These are phyloP conservation scores for Nannizziopsis arthrosporioides DNA, from an alignment of 2,329 filamentous ascomycete genomes.

Conservation along the genomic window DNA sequence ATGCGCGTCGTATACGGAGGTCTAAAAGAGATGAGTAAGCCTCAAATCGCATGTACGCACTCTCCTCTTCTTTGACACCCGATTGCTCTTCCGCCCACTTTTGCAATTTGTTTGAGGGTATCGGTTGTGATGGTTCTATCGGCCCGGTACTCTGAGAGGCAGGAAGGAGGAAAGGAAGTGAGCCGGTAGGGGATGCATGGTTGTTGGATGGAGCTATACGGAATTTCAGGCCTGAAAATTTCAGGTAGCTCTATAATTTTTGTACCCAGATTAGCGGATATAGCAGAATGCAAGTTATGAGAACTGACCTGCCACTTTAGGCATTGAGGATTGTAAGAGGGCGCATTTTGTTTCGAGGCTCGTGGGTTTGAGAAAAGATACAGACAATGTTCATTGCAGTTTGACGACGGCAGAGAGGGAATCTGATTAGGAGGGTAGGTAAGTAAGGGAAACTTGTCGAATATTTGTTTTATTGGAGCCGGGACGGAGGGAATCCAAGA, in stretches of 20 bases:
- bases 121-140: slow-evolving; percentile 33
- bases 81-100: slow-evolving; percentile 52
- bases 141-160: slow-evolving; percentile 21
- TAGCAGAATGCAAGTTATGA: not conserved
- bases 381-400: slow-evolving; percentile 45
- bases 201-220: slow-evolving; percentile 64
- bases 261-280: not conserved
- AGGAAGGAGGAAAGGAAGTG: slow-evolving; percentile 77
- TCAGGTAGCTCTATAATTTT: slow-evolving; percentile 59
- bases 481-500: slow-evolving; percentile 42
- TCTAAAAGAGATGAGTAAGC: slow-evolving; percentile 64
- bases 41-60: slow-evolving; percentile 43
- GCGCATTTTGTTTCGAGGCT: slow-evolving; percentile 49
- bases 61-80: slow-evolving; percentile 37
- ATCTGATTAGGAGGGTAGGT: slow-evolving; percentile 65
- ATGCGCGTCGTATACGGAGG: slow-evolving; percentile 67
- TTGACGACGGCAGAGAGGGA: slow-evolving; percentile 48
- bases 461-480: slow-evolving; percentile 64
- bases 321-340: slow-evolving; percentile 85
- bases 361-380: slow-evolving; percentile 63
- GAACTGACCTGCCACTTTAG: slow-evolving; percentile 81
- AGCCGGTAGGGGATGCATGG: slow-evolving; percentile 79
- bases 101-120: slow-evolving; percentile 55
- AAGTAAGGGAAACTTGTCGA: slow-evolving; percentile 69
- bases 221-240: slow-evolving; percentile 60